Conservation (phyloP, 257 asterid species). For the Salvia splendens region DNA sequence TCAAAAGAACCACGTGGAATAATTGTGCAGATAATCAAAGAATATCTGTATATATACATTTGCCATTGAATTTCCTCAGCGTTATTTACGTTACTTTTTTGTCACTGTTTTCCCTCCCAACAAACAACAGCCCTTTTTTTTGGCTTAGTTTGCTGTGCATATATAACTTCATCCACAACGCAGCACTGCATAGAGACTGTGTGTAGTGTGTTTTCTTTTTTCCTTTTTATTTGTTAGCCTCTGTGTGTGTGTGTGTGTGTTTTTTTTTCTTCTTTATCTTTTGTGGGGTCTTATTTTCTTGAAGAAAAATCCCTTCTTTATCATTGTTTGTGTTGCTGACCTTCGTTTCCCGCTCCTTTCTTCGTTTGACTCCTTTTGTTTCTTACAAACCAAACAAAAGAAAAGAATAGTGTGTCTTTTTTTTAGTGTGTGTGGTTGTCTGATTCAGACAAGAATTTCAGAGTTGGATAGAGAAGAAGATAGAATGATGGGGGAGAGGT, state of each 20-base stretch:
- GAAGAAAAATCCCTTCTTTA: slow-evolving; percentile 26
- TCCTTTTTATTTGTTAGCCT: background rate
- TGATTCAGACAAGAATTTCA: background rate
- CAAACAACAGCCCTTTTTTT: slow-evolving; percentile 18
- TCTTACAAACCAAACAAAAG: slow-evolving; percentile 29
- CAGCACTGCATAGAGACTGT: slow-evolving; percentile 7
- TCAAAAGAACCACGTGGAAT: slow-evolving; percentile 16
- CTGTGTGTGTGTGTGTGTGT: no score
- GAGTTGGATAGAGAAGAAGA: slow-evolving; percentile 26
- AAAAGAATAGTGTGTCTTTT: slow-evolving; percentile 36
- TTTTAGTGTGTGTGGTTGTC: slow-evolving; percentile 14
- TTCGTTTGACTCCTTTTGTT: slow-evolving; percentile 35
- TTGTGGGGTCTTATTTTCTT: slow-evolving; percentile 32
- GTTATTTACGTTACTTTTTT: slow-evolving; percentile 28
- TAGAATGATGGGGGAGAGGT: slow-evolving; percentile 37
- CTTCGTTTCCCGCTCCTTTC: slow-evolving; percentile 60
- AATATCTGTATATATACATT: slow-evolving; percentile 11
- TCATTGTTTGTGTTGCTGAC: slow-evolving; percentile 14
- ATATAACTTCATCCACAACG: slow-evolving; percentile 24
- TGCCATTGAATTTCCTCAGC: background rate
- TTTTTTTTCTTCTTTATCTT: no score
- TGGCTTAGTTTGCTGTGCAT: slow-evolving; percentile 20
- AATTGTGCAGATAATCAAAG: background rate
- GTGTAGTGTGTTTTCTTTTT: background rate
- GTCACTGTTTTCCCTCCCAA: slow-evolving; percentile 34